Conservation (phyloP, 306 rosid genomes). For the Cucurbita pepo region DNA sequence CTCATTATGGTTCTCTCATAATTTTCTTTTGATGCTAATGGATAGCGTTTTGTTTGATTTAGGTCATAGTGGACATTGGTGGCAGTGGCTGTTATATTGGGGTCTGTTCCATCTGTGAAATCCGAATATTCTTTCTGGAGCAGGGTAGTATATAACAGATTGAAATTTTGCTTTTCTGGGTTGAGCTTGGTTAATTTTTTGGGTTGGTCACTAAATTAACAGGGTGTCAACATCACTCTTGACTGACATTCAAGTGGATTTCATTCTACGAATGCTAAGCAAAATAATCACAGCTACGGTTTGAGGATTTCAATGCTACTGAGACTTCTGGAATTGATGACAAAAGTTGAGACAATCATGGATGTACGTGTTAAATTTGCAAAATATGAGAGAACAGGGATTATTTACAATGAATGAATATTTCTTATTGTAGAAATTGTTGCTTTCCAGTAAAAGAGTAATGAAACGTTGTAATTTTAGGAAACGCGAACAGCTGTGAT, state of each 20-base stretch:
- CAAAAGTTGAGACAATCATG: slow-evolving; percentile 7
- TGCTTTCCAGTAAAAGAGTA: not conserved
- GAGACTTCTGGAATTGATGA: slow-evolving; percentile 6
- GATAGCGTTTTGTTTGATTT: slow-evolving; percentile 18
- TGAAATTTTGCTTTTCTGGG: slow-evolving; percentile 5
- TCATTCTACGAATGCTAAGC: slow-evolving; percentile 11
- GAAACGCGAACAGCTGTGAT: slow-evolving; percentile 7
- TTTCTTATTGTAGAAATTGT: slow-evolving; percentile 10
- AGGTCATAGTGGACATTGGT: slow-evolving; percentile 20
- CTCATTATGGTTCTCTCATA: not conserved
- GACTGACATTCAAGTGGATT: slow-evolving; percentile 18
- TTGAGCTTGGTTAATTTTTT: not conserved
- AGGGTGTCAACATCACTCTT: slow-evolving; percentile 8
- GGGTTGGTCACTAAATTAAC: not conserved
- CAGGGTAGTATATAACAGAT: not conserved
- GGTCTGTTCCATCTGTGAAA: not conserved
- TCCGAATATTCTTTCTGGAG: not conserved
- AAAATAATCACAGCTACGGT: slow-evolving; percentile 14
- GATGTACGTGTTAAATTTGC: not conserved
- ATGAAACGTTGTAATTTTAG: slow-evolving; percentile 3
- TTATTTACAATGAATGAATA: not conserved
- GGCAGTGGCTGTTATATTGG: slow-evolving; percentile 17
- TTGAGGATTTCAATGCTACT: slow-evolving; percentile 3
- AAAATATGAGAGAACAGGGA: slow-evolving; percentile 1
- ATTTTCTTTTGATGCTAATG: slow-evolving; percentile 1